phyloP scores from a whole-genome alignment of 2,329 filamentous ascomycete species.

The Neoarthrinium moseri region DNA sequence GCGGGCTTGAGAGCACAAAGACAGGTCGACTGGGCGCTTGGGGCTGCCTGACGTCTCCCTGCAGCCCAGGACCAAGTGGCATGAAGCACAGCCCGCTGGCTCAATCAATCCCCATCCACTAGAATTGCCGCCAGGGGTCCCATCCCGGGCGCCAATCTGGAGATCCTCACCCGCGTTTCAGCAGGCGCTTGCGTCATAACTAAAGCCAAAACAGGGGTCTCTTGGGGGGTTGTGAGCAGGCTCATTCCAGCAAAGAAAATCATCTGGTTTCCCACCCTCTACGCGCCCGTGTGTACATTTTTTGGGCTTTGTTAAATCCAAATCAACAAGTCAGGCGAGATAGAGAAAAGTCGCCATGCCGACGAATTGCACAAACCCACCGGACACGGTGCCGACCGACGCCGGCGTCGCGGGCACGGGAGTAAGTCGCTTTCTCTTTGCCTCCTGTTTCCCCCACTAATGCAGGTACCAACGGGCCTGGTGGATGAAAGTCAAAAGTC shows the following conservation, averaged over 20 bases:
- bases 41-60: too few relatives aligned
- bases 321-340: background rate
- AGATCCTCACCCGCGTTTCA: constrained; percentile 1
- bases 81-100: too few relatives aligned
- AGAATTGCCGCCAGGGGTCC: background rate
- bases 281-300: too few relatives aligned
- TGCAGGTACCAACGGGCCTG: background rate
- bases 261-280: too few relatives aligned
- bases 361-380: constrained; percentile 37
- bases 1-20: too few relatives aligned
- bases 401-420: constrained; percentile 51
- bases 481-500: too few relatives aligned
- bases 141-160: background rate
- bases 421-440: constrained; percentile 32
- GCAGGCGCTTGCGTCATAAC: constrained; percentile 7
- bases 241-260: too few relatives aligned
- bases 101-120: background rate
- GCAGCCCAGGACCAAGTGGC: too few relatives aligned
- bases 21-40: too few relatives aligned
- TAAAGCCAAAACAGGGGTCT: background rate
- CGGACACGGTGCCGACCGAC: constrained; percentile 38
- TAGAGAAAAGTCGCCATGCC: constrained; percentile 6
- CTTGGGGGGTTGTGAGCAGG: too few relatives aligned
- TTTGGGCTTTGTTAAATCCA: too few relatives aligned
- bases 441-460: too few relatives aligned